Evolutionary conservation across 768 basidiomycete genomes (phyloP), one percentile per base, ranked within the genome.

Genomic region (Sutorius australiensis): DNA sequence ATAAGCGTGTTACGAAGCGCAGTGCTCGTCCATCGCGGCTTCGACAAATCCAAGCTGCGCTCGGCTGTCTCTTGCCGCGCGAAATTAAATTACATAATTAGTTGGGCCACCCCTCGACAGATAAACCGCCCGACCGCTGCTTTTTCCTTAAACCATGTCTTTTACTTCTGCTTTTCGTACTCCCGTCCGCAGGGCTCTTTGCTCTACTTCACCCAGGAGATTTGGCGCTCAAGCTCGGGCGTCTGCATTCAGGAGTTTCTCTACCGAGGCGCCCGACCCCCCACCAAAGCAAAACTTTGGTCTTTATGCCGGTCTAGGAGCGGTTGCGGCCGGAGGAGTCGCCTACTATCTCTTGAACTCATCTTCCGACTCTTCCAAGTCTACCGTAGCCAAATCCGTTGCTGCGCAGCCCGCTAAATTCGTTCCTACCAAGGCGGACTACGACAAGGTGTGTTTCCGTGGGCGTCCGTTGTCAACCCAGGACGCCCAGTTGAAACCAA

Each of bases 361-460:
- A 31, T 61, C 69, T 17, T 66, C 73, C 31, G 78, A 82, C 46
- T 67, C 77, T 10, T 75, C 77, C 5, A 77, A 75, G 13, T 72
- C 72, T 24, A 79, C 82, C 38, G 77, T 80, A 16, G 65, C 79
- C 50, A 88, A 83, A 66, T 81, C 86, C 7, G 82, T 78, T 13
- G 63, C 75, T 21, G 78, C 77, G 13, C 89, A 86, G 67, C 82
- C 77, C 32, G 75, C 80, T 38, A 87, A 88, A 54, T 86, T 92
- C 67, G 79, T 80, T 12, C 88, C 89, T 19, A 78, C 83, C 36
- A 83, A 87, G 73, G 84, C 84, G 48, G 95, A 97, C 65, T 97
- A 95, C 67, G 88, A 92, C 70, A 93, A 95, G 81, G 89, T 85
- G 31, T 10, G 71, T 52, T 39, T 40, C 21, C 11, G 24, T 46